Conservation (phyloP, 805 yeast genomes). For the Nakazawaea pomicola region DNA sequence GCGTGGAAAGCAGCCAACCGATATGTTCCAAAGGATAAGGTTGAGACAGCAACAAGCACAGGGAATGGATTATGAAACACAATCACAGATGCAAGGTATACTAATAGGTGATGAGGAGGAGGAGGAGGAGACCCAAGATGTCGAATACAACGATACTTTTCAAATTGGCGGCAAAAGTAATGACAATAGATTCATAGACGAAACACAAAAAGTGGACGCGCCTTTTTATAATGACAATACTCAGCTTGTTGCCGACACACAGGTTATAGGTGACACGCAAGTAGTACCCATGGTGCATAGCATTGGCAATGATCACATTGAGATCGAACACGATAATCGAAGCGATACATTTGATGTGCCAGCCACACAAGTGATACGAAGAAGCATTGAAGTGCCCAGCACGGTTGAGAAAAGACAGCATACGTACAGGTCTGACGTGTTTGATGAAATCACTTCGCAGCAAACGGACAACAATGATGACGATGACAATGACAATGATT, state of each 20-base stretch:
- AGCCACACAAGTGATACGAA: constrained; percentile 1
- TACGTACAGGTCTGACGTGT: background rate
- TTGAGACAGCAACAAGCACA: constrained; percentile 2
- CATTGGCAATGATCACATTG: background rate
- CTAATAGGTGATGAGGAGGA: constrained; percentile 20
- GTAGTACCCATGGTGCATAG: background rate
- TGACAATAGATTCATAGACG: background rate
- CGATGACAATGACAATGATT: constrained; percentile 2
- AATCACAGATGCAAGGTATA: constrained; percentile 5
- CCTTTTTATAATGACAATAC: too few species aligned
- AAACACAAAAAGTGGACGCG: background rate
- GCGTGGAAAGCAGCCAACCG: constrained; percentile 1
- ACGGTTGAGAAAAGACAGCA: constrained; percentile 5
- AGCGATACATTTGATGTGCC: constrained; percentile 2
- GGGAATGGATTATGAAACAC: constrained; percentile 5
- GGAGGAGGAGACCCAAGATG: background rate
- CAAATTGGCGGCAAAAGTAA: background rate
- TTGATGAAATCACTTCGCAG: constrained; percentile 5
- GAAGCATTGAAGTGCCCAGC: constrained; percentile 10
- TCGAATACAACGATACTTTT: background rate
- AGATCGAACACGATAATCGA: too few species aligned
- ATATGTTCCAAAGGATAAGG: constrained; percentile 4
- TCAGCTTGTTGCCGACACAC: background rate
- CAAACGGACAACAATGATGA: background rate
- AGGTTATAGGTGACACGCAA: constrained; percentile 1